phyloP scores from a whole-genome alignment of 2,329 filamentous ascomycete genomes.

The Arthrobotrys pseudoclavata region DNA sequence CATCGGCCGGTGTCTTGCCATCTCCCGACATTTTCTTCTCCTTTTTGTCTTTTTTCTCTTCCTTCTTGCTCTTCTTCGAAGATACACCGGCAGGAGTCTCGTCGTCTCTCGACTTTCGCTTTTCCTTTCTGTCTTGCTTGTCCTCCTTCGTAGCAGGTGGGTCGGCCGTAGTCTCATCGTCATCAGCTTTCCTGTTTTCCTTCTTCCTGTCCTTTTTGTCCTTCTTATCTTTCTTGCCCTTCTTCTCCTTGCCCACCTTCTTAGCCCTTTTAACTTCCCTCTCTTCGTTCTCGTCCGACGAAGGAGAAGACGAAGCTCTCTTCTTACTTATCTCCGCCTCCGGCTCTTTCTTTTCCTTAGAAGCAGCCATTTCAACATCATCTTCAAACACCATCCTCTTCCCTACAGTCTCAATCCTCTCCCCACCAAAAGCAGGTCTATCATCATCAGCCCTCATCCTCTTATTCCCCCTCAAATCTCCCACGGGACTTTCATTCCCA shows the following conservation, averaged over 20 bases:
- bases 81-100: conserved; percentile 3
- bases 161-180: neutral
- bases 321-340: neutral
- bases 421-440: conserved; percentile 11
- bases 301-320: neutral
- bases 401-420: conserved; percentile 50
- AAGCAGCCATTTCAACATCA: neutral
- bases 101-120: conserved; percentile 9
- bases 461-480: conserved; percentile 17
- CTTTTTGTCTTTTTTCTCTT: conserved; percentile 25
- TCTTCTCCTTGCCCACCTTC: conserved; percentile 20
- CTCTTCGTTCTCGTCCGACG: conserved; percentile 6
- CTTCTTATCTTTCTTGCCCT: conserved; percentile 28
- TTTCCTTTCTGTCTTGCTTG: conserved; percentile 32
- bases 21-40: neutral
- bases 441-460: conserved; percentile 21
- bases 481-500: neutral
- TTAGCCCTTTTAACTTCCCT: conserved; percentile 23
- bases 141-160: conserved; percentile 16
- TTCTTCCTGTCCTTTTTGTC: conserved; percentile 12
- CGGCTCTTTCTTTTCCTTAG: conserved; percentile 9
- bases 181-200: conserved; percentile 25
- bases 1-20: neutral
- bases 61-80: conserved; percentile 37
- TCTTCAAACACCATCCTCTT: conserved; percentile 37